These are phyloP conservation scores for Otatea glauca DNA, from an alignment of 176 grass and related monocot genomes.

Conservation along the genomic window DNA sequence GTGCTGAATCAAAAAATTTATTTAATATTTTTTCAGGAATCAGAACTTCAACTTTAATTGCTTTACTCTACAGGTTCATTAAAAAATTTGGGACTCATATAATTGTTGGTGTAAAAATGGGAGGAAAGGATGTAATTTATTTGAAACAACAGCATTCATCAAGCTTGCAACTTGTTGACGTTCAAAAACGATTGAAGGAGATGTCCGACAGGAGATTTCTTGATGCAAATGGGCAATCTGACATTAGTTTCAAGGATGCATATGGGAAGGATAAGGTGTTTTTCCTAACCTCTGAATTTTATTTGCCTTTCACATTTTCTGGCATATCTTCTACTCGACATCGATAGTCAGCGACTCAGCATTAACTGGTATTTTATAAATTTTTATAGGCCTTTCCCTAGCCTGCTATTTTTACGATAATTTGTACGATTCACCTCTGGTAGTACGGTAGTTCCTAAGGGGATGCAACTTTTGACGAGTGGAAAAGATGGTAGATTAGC, in stretches of 20 bases:
- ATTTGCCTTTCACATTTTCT: not conserved
- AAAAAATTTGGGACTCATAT: slow-evolving; percentile 94
- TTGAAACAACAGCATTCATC: slow-evolving; percentile 87
- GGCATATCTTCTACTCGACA: slow-evolving; percentile 18
- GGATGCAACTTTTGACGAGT: not conserved
- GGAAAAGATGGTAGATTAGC: not conserved
- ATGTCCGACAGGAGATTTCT: slow-evolving; percentile 82
- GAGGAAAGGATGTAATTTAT: slow-evolving; percentile 96
- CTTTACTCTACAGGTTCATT: slow-evolving; percentile 78
- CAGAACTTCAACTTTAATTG: slow-evolving; percentile 24
- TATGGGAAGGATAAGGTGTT: slow-evolving; percentile 75
- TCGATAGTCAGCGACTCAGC: not conserved
- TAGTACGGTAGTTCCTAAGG: not conserved
- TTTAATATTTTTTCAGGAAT: not conserved
- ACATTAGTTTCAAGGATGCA: slow-evolving; percentile 59
- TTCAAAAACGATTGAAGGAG: slow-evolving; percentile 88
- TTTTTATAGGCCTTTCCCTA: not conserved
- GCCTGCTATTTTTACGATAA: not conserved
- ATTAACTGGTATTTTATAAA: not conserved
- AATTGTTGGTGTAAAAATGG: slow-evolving; percentile 92
- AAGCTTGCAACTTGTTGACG: slow-evolving; percentile 74
- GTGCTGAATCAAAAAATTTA: not conserved
- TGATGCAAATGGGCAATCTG: slow-evolving; percentile 57
- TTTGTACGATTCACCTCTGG: not conserved
- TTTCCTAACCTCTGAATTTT: slow-evolving; percentile 36